Conservation (phyloP, 768 basidiomycete genomes). For the Leccinum imitatum region DNA sequence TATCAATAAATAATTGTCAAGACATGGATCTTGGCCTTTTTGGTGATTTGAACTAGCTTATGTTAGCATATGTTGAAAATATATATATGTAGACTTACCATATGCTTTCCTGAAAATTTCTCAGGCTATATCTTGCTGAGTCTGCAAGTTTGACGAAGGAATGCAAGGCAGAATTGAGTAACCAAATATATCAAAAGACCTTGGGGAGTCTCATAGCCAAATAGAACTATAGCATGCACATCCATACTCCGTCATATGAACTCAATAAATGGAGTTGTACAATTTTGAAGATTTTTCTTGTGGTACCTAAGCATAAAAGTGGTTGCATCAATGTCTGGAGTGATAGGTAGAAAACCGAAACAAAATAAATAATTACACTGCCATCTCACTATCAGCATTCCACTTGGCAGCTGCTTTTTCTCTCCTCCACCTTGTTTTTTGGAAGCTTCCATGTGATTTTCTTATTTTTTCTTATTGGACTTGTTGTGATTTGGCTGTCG, state of each 20-base stretch:
- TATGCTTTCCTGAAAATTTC: neutral
- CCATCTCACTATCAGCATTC: neutral
- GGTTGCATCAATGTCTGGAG: too few species aligned
- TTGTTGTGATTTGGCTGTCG: neutral
- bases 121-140: neutral
- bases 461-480: neutral
- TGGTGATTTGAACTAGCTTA: neutral
- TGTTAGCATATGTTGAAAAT: neutral
- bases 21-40: neutral
- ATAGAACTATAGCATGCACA: neutral
- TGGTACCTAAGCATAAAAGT: neutral
- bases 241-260: neutral
- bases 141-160: neutral
- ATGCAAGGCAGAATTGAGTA: neutral
- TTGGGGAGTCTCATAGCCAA: neutral
- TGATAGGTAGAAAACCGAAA: neutral
- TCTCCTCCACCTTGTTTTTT: neutral
- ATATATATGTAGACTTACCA: neutral
- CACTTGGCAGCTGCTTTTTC: neutral
- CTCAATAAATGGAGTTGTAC: neutral
- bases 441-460: neutral
- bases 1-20: too few species aligned
- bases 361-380: neutral
- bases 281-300: neutral
- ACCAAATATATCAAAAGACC: neutral